Evolutionary conservation across 352 stramenopile genomes (phyloP).

Genomic region (Elongisporangium senticosum): DNA sequence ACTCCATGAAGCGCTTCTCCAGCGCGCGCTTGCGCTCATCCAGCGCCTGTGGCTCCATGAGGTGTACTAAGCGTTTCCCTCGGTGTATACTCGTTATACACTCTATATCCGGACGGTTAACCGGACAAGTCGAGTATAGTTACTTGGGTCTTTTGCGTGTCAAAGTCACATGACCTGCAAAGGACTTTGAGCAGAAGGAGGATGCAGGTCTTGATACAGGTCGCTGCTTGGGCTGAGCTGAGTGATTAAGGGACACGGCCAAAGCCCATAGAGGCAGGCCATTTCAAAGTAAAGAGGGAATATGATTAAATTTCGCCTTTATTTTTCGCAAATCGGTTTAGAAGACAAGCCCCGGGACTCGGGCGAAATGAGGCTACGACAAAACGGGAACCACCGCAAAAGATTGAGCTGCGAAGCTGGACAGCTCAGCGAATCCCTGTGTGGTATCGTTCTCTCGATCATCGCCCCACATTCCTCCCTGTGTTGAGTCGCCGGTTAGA

Average conservation of each 20-base stretch:
- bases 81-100: not conserved
- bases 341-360: conserved; percentile 30
- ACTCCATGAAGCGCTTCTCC: conserved; percentile 74
- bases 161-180: not conserved
- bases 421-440: not conserved
- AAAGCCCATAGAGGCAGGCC: too few relatives aligned
- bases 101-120: not conserved
- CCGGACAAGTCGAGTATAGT: not conserved
- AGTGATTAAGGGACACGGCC: too few relatives aligned
- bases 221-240: too few relatives aligned
- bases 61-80: not conserved
- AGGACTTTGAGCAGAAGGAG: too few relatives aligned
- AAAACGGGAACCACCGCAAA: conserved; percentile 1
- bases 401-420: not conserved
- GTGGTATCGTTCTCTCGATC: not conserved
- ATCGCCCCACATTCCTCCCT: not conserved
- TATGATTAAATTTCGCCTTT: conserved; percentile 81
- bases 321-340: conserved; percentile 66
- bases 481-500: not conserved
- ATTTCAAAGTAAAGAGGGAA: not conserved
- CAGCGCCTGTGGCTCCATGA: conserved; percentile 3
- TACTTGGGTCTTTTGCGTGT: not conserved
- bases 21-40: conserved; percentile 75
- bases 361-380: not conserved
- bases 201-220: too few relatives aligned